Evolutionary conservation across 345 rosid genomes (phyloP).

Genomic region (Anastatica hierochuntica): DNA sequence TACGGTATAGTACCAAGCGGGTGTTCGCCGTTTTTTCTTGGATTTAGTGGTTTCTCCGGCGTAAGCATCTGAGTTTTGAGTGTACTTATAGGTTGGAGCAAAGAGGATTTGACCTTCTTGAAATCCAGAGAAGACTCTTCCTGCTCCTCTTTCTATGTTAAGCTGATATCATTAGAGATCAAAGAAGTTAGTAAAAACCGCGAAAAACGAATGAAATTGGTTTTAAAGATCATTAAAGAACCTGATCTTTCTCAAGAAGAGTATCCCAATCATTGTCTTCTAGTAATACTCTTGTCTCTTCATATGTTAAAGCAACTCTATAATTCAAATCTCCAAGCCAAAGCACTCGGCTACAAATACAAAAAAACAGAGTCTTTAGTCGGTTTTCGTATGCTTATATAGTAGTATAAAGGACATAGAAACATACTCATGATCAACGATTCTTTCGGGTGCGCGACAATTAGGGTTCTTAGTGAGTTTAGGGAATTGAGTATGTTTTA

Average conservation of each 20-base stretch:
- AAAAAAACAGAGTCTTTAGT: background rate
- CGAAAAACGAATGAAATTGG: background rate
- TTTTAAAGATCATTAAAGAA: constrained; percentile 26
- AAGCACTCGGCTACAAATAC: constrained; percentile 56
- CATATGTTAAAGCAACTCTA: constrained; percentile 69
- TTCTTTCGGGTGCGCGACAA: constrained; percentile 57
- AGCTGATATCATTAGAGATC: constrained; percentile 34
- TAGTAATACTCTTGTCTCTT: constrained; percentile 55
- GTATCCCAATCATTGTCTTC: constrained; percentile 77
- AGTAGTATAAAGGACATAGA: background rate
- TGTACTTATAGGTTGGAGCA: constrained; percentile 87
- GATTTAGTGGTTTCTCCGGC: constrained; percentile 83
- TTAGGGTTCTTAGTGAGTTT: constrained; percentile 55
- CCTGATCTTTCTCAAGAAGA: constrained; percentile 88
- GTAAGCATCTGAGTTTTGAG: constrained; percentile 77
- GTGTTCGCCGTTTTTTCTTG: constrained; percentile 92
- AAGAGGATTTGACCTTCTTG: constrained; percentile 67
- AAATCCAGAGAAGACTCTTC: constrained; percentile 70
- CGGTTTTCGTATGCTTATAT: background rate
- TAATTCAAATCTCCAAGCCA: constrained; percentile 97
- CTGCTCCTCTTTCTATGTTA: constrained; percentile 78
- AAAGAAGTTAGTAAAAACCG: background rate
- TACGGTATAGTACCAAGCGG: constrained; percentile 60
- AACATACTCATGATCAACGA: constrained; percentile 73
- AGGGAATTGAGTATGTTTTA: constrained; percentile 61